These are phyloP conservation scores for Exophiala sp. DNA, from an alignment of 2,329 filamentous ascomycete genomes.

Conservation along the genomic window DNA sequence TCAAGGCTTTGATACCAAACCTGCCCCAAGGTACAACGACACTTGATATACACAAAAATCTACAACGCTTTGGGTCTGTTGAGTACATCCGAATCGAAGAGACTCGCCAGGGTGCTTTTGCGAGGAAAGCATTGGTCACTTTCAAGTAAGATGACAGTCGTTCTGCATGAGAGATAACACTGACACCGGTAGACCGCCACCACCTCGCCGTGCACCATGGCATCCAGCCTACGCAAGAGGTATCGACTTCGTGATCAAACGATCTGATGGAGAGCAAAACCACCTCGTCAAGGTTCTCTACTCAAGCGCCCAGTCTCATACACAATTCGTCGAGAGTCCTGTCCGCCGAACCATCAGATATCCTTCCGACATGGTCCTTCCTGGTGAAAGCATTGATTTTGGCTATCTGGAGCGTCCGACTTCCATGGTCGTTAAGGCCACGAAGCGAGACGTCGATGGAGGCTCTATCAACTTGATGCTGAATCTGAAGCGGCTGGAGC, in stretches of 20 bases:
- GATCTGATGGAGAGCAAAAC: not conserved
- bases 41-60: slow-evolving; percentile 48
- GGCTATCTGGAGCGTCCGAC: slow-evolving; percentile 19
- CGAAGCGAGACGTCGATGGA: slow-evolving; percentile 18
- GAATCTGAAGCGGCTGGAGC: slow-evolving; percentile 38
- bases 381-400: slow-evolving; percentile 21
- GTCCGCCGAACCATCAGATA: slow-evolving; percentile 20
- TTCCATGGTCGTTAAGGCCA: slow-evolving; percentile 23
- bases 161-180: slow-evolving; percentile 44
- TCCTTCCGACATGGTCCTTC: slow-evolving; percentile 18
- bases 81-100: slow-evolving; percentile 56
- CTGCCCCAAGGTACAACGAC: slow-evolving; percentile 38
- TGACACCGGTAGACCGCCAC: slow-evolving; percentile 34
- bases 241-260: slow-evolving; percentile 12
- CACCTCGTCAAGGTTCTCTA: slow-evolving; percentile 12
- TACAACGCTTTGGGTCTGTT: slow-evolving; percentile 54
- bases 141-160: slow-evolving; percentile 48
- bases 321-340: slow-evolving; percentile 15
- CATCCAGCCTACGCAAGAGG: slow-evolving; percentile 2
- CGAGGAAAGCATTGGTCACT: slow-evolving; percentile 47
- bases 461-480: slow-evolving; percentile 37
- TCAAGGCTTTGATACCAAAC: slow-evolving; percentile 36
- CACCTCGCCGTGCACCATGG: slow-evolving; percentile 33
- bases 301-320: not conserved
- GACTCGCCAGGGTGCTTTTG: slow-evolving; percentile 37